Evolutionary conservation across 2,329 filamentous ascomycete genomes (phyloP).

Genomic region (Grosmannia penicillata): DNA sequence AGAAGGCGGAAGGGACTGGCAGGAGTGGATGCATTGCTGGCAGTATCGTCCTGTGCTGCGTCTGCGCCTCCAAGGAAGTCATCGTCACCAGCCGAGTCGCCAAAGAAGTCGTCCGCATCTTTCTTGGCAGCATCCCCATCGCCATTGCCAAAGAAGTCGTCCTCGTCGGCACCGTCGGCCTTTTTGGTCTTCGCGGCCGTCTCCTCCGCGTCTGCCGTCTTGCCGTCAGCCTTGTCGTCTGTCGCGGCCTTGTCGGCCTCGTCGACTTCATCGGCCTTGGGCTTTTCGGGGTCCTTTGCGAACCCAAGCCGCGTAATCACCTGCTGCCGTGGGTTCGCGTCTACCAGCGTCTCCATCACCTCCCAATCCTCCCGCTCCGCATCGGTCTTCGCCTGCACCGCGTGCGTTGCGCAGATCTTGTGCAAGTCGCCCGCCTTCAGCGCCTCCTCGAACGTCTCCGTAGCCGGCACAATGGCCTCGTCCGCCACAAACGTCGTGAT

Average conservation of each 20-base stretch:
- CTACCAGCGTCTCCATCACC: conserved; percentile 77
- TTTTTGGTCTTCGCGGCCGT: conserved; percentile 10
- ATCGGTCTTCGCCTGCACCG: conserved; percentile 60
- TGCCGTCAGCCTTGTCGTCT: conserved; percentile 9
- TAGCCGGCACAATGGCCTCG: conserved; percentile 67
- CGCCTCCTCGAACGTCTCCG: conserved; percentile 74
- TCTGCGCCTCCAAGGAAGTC: conserved; percentile 76
- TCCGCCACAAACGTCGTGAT: conserved; percentile 87
- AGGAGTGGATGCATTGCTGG: conserved; percentile 46
- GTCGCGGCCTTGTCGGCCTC: conserved; percentile 11
- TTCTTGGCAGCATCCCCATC: conserved; percentile 24
- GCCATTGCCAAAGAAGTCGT: too few species aligned
- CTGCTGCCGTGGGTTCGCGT: conserved; percentile 70
- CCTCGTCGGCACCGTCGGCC: conserved; percentile 13
- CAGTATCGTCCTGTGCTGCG: conserved; percentile 80
- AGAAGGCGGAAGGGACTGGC: conserved; percentile 90
- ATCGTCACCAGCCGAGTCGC: conserved; percentile 55
- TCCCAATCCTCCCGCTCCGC: conserved; percentile 95
- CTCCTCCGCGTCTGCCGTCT: conserved; percentile 11
- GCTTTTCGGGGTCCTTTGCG: conserved; percentile 14
- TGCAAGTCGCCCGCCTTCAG: conserved; percentile 64
- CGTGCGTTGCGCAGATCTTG: conserved; percentile 66
- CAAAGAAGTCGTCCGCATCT: conserved; percentile 59
- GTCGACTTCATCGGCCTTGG: conserved; percentile 18
- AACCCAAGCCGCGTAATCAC: conserved; percentile 89